Conservation (phyloP, 2,329 filamentous ascomycete species). For the Ophiosphaerella narmari region DNA sequence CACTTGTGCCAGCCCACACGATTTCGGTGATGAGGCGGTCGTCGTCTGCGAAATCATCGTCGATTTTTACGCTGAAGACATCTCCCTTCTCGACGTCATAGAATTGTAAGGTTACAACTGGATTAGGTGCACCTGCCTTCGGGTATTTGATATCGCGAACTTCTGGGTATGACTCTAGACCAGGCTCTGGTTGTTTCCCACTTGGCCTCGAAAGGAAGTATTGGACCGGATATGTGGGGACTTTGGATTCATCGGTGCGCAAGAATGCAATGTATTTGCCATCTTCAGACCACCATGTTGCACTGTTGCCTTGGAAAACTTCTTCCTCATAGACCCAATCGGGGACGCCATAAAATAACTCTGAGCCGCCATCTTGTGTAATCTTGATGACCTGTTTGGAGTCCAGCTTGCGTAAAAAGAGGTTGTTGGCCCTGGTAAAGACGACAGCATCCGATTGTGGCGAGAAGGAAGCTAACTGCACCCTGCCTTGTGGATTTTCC, state of each 20-base stretch:
- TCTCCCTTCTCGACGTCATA: conserved; percentile 81
- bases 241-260: conserved; percentile 88
- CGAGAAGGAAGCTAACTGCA: conserved; percentile 90
- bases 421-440: conserved; percentile 90
- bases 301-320: conserved; percentile 77
- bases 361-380: conserved; percentile 81
- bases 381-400: conserved; percentile 69
- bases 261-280: conserved; percentile 90
- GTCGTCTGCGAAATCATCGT: conserved; percentile 76
- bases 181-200: conserved; percentile 67
- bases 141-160: conserved; percentile 94
- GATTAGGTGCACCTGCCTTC: conserved; percentile 92
- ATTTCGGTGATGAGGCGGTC: conserved; percentile 92
- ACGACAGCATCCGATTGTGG: conserved; percentile 83
- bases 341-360: conserved; percentile 93
- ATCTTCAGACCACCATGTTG: conserved; percentile 94
- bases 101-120: conserved; percentile 83
- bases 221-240: conserved; percentile 89
- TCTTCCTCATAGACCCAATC: conserved; percentile 97
- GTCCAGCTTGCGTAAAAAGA: conserved; percentile 75
- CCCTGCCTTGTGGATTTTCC: conserved; percentile 62
- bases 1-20: conserved; percentile 76
- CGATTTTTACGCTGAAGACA: conserved; percentile 77
- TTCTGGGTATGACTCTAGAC: conserved; percentile 88
- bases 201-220: conserved; percentile 91